These are phyloP conservation scores for Debaryomyces coudertii DNA, from an alignment of 1,139 yeast genomes.

Conservation along the genomic window DNA sequence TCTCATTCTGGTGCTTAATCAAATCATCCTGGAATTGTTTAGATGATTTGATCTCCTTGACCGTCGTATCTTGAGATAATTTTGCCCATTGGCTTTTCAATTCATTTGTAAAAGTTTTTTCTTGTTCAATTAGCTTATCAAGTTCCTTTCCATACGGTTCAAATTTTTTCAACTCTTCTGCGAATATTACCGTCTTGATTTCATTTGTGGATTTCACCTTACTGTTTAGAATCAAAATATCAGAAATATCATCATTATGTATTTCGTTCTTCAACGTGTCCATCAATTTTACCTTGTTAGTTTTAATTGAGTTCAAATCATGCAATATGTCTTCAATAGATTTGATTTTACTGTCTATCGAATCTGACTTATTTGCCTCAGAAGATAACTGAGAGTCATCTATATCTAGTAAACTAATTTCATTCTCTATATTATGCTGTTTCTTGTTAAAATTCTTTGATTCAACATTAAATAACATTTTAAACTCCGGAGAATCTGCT, in stretches of 20 bases:
- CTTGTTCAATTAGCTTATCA: slow-evolving; percentile 68
- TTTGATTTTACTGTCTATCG: slow-evolving; percentile 40
- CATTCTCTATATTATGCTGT: slow-evolving; percentile 25
- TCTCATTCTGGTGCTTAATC: slow-evolving; percentile 32
- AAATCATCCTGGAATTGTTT: slow-evolving; percentile 32
- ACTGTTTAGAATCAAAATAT: slow-evolving; percentile 69
- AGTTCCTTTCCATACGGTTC: slow-evolving; percentile 68
- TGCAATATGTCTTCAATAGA: slow-evolving; percentile 51
- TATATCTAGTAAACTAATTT: slow-evolving; percentile 62
- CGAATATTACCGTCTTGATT: slow-evolving; percentile 61
- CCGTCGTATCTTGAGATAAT: slow-evolving; percentile 49
- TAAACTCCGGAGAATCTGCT: slow-evolving; percentile 33
- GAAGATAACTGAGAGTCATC: slow-evolving; percentile 43
- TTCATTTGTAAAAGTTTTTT: slow-evolving; percentile 56
- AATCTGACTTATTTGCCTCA: slow-evolving; percentile 23
- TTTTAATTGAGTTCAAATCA: slow-evolving; percentile 47
- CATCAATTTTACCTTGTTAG: slow-evolving; percentile 64
- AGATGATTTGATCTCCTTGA: slow-evolving; percentile 41
- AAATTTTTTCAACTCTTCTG: slow-evolving; percentile 77
- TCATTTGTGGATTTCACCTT: slow-evolving; percentile 59
- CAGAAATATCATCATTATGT: slow-evolving; percentile 85
- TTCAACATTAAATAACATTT: slow-evolving; percentile 26
- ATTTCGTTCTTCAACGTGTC: slow-evolving; percentile 69
- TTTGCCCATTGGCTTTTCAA: slow-evolving; percentile 62
- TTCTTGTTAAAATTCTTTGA: slow-evolving; percentile 12